These are phyloP conservation scores for Prunus mongolica DNA, from an alignment of 306 rosid genomes.

Conservation along the genomic window DNA sequence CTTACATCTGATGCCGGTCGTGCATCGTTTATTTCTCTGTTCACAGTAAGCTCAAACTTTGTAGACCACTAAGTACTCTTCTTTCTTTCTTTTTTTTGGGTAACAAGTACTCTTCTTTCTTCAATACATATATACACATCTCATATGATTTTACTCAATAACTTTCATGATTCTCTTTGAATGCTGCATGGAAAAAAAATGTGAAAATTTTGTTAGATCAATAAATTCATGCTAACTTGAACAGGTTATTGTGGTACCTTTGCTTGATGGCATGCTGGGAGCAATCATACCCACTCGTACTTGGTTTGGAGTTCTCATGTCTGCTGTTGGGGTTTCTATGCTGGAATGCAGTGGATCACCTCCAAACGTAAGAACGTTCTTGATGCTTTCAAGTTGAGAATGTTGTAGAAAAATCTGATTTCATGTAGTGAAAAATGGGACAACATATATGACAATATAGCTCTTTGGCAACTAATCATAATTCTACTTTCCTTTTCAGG, in stretches of 20 bases:
- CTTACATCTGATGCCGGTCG: conserved; percentile 80
- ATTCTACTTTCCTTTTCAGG: conserved; percentile 28
- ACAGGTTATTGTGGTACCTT: conserved; percentile 71
- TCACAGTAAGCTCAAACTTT: conserved; percentile 40
- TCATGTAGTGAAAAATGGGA: neutral
- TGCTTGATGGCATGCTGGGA: conserved; percentile 71
- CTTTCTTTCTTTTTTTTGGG: too few relatives aligned
- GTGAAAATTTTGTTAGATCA: too few relatives aligned
- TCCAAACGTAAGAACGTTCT: conserved; percentile 41
- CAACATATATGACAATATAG: neutral
- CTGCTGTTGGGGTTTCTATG: conserved; percentile 62
- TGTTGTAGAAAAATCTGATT: neutral
- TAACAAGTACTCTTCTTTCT: too few relatives aligned
- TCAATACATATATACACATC: too few relatives aligned
- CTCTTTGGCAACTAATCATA: neutral
- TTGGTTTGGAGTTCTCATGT: conserved; percentile 71
- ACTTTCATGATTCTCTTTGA: too few relatives aligned
- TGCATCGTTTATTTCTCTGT: conserved; percentile 56
- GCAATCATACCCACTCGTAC: conserved; percentile 49
- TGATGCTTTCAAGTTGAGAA: neutral
- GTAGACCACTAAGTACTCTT: too few relatives aligned
- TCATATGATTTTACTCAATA: too few relatives aligned
- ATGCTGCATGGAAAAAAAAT: too few relatives aligned
- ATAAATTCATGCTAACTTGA: neutral
- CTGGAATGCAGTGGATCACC: conserved; percentile 74